Base-by-base conservation (phyloP, 768 basidiomycete species). In the Leccinum subgranulosum region DNA sequence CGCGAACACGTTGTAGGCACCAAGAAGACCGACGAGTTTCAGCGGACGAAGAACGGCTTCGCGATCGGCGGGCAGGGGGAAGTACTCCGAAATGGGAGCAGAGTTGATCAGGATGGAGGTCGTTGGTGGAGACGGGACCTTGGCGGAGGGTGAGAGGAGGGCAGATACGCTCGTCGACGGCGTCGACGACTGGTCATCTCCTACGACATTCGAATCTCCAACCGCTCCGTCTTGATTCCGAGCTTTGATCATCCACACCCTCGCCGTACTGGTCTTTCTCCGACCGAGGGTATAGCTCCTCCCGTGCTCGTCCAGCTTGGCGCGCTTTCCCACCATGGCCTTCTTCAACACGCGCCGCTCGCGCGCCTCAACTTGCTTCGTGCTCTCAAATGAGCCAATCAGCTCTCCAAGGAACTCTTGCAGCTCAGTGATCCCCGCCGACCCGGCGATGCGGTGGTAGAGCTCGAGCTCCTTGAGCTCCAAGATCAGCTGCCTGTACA, bases 241-340 rank as follows among this genome's bases (percentile, higher is more conserved):
- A 54, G 82, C 81, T 33, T 87, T 83, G 59, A 97, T 89, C 77
- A 96, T 88, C 95, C 95, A 98, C 9, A 95, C 94, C 39, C 92
- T 83, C 34, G 95, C 94, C 1, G 87, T 77, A 64, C 90, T 92
- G 58, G 92, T 92, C 75, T 98, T 98, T 62, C 95, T 81, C 73
- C 85, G 83, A 39, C 95, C 95, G 50, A 89, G 68, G 0, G 90
- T 90, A 68, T 92, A 92, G n/a, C 87, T 86, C 57, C 95, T 79
- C n/a, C 93, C 92, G 55, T 81, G 81, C 47, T 81, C 75, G 70
- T 98, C 95, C 53, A 92, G 73, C 25, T 76, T 69, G 34, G 84
- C 81, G 8, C 77, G 76, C 66, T 86, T 86, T 61, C 82, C 77
- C 73, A 80, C 75, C 65, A 60, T 65, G 33, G 66, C 63, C 51